Evolutionary conservation across 2,329 filamentous ascomycete species (phyloP).

Genomic region (Phialocephala subalpina): DNA sequence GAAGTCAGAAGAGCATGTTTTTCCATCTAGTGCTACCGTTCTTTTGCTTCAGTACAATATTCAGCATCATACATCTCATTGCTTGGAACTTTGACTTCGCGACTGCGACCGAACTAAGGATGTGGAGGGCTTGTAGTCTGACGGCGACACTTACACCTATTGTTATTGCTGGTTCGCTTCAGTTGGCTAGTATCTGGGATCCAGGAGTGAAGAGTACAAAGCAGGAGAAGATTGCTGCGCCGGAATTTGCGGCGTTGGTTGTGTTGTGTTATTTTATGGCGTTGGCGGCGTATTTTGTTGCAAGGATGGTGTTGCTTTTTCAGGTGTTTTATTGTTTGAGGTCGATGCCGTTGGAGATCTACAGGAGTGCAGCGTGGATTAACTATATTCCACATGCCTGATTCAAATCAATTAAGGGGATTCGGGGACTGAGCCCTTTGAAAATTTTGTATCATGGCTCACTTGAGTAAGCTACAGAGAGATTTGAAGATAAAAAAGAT

Average conservation of each 20-base stretch:
- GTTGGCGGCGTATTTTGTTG: not conserved
- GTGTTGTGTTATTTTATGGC: not conserved
- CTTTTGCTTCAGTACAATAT: slow-evolving; percentile 3
- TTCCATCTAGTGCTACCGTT: not conserved
- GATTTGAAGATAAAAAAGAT: too few relatives aligned
- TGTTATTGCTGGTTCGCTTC: not conserved
- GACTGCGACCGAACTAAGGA: not conserved
- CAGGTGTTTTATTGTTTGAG: not conserved
- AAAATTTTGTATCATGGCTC: too few relatives aligned
- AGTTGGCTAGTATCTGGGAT: not conserved
- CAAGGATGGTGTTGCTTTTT: not conserved
- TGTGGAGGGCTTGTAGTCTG: not conserved
- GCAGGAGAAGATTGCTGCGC: not conserved
- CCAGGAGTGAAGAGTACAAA: not conserved
- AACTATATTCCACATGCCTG: not conserved
- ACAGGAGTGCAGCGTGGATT: not conserved
- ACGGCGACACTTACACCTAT: not conserved
- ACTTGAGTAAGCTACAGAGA: too few relatives aligned
- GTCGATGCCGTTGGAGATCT: not conserved
- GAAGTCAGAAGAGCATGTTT: slow-evolving; percentile 5
- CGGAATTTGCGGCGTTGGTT: not conserved
- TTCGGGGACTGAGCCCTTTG: too few relatives aligned
- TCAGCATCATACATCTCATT: not conserved
- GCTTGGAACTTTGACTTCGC: slow-evolving; percentile 1
- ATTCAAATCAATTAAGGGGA: not conserved